phyloP scores from a whole-genome alignment of 768 basidiomycete genomes.

The Filobasidium floriforme region DNA sequence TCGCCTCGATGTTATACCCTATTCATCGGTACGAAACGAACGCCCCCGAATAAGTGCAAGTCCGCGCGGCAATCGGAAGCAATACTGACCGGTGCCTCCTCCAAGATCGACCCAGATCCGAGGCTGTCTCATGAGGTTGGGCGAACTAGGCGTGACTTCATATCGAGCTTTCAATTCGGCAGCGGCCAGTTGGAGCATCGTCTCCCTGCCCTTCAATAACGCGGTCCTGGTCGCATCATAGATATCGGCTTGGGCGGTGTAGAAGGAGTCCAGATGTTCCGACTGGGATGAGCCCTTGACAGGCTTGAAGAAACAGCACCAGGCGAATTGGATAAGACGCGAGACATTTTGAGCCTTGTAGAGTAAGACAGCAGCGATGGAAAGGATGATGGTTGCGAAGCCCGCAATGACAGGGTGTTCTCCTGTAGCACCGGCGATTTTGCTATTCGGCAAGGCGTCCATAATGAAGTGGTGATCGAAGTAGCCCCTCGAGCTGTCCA shows the following conservation, averaged over 20 bases:
- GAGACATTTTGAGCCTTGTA: conserved; percentile 2
- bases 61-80: not conserved
- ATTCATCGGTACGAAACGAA: not conserved
- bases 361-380: conserved; percentile 3
- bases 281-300: conserved; percentile 38
- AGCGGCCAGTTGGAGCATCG: conserved; percentile 63
- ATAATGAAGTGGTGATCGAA: not conserved
- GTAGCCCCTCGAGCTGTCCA: not conserved
- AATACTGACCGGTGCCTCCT: conserved; percentile 54
- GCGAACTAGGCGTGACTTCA: conserved; percentile 1
- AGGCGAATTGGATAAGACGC: conserved; percentile 32
- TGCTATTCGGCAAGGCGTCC: not conserved
- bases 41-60: not conserved
- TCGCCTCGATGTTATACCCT: conserved; percentile 62
- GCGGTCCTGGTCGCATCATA: conserved; percentile 62
- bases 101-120: conserved; percentile 74
- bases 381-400: conserved; percentile 4
- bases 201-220: conserved; percentile 62
- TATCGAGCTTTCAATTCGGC: conserved; percentile 54
- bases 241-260: conserved; percentile 61
- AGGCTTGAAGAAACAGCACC: conserved; percentile 46
- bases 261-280: conserved; percentile 51
- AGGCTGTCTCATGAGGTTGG: conserved; percentile 41
- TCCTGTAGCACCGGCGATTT: not conserved
- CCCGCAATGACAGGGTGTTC: conserved; percentile 12